Evolutionary conservation across 1,284 basidiomycete genomes (phyloP).

Genomic region (Stereum hirsutum): DNA sequence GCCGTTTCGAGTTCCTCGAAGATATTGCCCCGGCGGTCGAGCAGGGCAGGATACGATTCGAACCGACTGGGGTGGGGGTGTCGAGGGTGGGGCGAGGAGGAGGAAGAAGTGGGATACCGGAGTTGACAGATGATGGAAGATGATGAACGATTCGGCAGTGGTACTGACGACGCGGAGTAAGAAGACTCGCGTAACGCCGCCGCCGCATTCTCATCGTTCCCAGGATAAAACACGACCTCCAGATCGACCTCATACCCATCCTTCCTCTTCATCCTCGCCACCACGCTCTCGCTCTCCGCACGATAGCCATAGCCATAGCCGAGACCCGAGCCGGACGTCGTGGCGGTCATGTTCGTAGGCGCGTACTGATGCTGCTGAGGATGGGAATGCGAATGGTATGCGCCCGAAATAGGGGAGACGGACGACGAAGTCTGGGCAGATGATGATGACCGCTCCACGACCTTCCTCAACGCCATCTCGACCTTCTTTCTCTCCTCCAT

Average conservation of each 20-base stretch:
- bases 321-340: too few species aligned
- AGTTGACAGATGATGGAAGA: conserved; percentile 23
- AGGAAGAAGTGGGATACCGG: conserved; percentile 12
- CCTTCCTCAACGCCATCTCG: conserved; percentile 15
- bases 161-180: conserved; percentile 6
- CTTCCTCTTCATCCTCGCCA: conserved; percentile 24
- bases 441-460: conserved; percentile 12
- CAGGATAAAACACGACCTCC: conserved; percentile 29
- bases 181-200: too few species aligned
- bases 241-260: conserved; percentile 23
- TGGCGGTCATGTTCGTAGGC: too few species aligned
- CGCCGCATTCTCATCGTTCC: too few species aligned
- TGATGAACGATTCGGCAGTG: too few species aligned
- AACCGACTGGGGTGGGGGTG: conserved; percentile 6
- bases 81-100: not conserved
- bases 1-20: conserved; percentile 67
- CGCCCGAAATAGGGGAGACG: too few species aligned
- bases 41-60: too few species aligned
- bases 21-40: conserved; percentile 32
- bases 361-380: too few species aligned
- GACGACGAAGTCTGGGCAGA: not conserved
- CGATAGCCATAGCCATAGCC: too few species aligned
- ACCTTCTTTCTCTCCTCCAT: conserved; percentile 10
- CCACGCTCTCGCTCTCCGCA: conserved; percentile 17
- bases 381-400: too few species aligned